A percentile compares a stretch with the other conserved stretches of the same genome.
phyloP scores from a whole-genome alignment of 2,329 filamentous ascomycete species.

The Lasiodiplodia theobromae region DNA sequence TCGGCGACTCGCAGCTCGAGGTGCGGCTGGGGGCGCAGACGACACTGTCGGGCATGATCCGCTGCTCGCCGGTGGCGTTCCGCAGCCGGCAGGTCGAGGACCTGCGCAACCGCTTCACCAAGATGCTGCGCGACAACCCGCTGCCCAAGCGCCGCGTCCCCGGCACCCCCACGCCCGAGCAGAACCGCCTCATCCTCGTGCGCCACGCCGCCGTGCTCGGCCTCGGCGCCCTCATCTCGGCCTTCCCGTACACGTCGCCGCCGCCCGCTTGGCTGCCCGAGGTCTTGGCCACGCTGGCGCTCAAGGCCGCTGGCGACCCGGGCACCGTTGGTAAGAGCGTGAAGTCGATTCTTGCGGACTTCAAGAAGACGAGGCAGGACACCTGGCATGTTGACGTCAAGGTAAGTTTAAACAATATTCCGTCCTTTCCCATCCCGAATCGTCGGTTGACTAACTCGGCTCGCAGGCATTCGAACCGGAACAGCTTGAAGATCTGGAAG shows the following conservation, averaged over 20 bases:
- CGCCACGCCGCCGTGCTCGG: conserved; percentile 92
- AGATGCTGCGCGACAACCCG: conserved; percentile 80
- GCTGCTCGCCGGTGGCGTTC: conserved; percentile 84
- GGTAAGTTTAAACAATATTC: conserved; percentile 61
- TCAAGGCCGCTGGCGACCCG: conserved; percentile 83
- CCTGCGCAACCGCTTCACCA: conserved; percentile 80
- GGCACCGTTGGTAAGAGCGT: conserved; percentile 96
- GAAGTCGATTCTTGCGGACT: conserved; percentile 91
- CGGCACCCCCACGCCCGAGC: conserved; percentile 73
- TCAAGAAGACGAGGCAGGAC: conserved; percentile 99
- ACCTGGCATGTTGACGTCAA: conserved; percentile 98
- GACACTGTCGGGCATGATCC: conserved; percentile 96
- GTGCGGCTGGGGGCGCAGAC: conserved; percentile 92
- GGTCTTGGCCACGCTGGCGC: conserved; percentile 83
- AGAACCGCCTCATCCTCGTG: conserved; percentile 78
- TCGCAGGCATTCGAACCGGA: conserved; percentile 80
- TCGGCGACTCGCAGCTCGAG: conserved; percentile 89
- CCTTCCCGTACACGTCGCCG: conserved; percentile 94
- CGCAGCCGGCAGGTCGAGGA: conserved; percentile 78
- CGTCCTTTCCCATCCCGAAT: neutral
- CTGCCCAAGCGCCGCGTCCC: conserved; percentile 73
- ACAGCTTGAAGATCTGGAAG: conserved; percentile 92
- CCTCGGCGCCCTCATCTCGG: conserved; percentile 87
- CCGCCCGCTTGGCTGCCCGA: conserved; percentile 95
- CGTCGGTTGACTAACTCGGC: neutral